Percentiles rank a stretch among this genome's conserved stretches.
These are phyloP conservation scores for Cryptococcus sp. DNA, from an alignment of 1,284 basidiomycete species.

Conservation along the genomic window DNA sequence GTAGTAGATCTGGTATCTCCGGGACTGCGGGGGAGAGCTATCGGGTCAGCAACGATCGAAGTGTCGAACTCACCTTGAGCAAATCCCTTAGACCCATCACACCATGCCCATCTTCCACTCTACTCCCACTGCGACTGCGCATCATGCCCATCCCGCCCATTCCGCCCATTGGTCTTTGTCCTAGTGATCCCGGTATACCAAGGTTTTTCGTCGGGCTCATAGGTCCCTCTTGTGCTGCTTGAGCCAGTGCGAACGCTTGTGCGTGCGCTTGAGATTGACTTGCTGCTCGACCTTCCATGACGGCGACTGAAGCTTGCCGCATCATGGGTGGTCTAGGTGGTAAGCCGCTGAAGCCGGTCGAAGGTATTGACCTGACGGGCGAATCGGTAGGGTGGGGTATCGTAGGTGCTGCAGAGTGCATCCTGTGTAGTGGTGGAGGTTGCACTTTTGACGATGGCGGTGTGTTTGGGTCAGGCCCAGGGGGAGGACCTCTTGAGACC, in stretches of 20 bases:
- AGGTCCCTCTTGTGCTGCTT: conserved; percentile 18
- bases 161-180: conserved; percentile 15
- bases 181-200: conserved; percentile 24
- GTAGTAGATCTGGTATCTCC: conserved; percentile 63
- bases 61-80: conserved; percentile 41
- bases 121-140: conserved; percentile 42
- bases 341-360: conserved; percentile 7
- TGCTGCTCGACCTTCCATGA: conserved; percentile 49
- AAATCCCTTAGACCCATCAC: conserved; percentile 42
- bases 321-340: conserved; percentile 44
- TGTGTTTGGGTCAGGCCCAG: neutral
- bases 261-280: conserved; percentile 36
- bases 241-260: conserved; percentile 30
- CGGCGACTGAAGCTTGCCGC: conserved; percentile 50
- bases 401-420: conserved; percentile 31
- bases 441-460: conserved; percentile 9
- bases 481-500: conserved; percentile 24
- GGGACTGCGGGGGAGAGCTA: conserved; percentile 46
- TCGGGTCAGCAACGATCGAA: neutral
- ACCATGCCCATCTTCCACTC: conserved; percentile 32
- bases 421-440: conserved; percentile 25
- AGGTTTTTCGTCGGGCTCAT: conserved; percentile 29
- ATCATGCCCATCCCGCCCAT: conserved; percentile 36
- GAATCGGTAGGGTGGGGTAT: conserved; percentile 11
- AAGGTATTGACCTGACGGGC: conserved; percentile 4